phyloP scores from a whole-genome alignment of 805 yeast species.

The Sungouiella blattae region DNA sequence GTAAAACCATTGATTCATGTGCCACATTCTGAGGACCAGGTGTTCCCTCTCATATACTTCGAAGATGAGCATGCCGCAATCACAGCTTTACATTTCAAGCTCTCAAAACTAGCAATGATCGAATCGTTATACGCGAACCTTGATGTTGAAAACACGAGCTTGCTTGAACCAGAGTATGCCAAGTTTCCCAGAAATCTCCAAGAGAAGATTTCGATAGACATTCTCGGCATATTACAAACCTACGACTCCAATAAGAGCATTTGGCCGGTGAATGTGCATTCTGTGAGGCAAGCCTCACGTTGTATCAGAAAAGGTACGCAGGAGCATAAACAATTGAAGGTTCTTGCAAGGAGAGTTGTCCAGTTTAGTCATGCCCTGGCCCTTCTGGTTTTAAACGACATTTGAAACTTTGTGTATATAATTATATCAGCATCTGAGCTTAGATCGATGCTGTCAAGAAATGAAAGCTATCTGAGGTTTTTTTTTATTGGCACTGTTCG shows the following conservation, averaged over 20 bases:
- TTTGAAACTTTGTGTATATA: no score
- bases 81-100: slow-evolving; percentile 25
- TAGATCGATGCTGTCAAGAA: no score
- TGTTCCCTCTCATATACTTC: slow-evolving; percentile 32
- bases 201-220: slow-evolving; percentile 29
- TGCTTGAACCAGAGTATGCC: slow-evolving; percentile 20
- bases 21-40: slow-evolving; percentile 18
- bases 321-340: slow-evolving; percentile 10
- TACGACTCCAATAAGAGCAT: slow-evolving; percentile 30
- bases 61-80: slow-evolving; percentile 35
- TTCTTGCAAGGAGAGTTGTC: slow-evolving; percentile 2
- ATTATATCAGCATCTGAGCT: no score
- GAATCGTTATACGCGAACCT: slow-evolving; percentile 16
- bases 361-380: slow-evolving; percentile 1
- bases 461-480: no score
- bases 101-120: slow-evolving; percentile 28
- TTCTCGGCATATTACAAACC: slow-evolving; percentile 36
- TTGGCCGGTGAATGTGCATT: slow-evolving; percentile 36
- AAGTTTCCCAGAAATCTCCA: slow-evolving; percentile 24
- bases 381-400: no score
- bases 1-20: slow-evolving; percentile 32
- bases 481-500: no score
- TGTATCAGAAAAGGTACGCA: slow-evolving; percentile 6
- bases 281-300: slow-evolving; percentile 23
- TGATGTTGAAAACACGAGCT: slow-evolving; percentile 6